phyloP scores from a whole-genome alignment of 805 yeast genomes.

The Candida xyloterini region DNA sequence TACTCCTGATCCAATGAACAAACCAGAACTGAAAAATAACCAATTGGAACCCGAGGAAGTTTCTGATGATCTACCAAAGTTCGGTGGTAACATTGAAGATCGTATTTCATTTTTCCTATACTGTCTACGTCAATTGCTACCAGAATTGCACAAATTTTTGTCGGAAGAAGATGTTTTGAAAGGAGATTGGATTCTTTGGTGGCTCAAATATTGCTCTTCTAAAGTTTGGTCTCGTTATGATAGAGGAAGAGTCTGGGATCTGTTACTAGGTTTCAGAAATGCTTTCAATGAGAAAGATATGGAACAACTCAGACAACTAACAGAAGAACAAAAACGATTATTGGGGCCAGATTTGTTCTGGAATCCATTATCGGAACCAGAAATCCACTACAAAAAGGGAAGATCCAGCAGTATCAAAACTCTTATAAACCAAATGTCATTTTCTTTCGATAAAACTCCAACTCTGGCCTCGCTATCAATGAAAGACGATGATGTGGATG shows the following conservation, averaged over 20 bases:
- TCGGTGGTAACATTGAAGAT: conserved; percentile 64
- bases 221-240: conserved; percentile 79
- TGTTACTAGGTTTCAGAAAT: conserved; percentile 73
- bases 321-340: conserved; percentile 22
- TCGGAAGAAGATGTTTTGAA: conserved; percentile 76
- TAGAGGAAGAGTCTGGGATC: conserved; percentile 89
- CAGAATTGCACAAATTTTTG: conserved; percentile 72
- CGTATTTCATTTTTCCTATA: conserved; percentile 66
- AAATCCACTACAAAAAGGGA: conserved; percentile 17
- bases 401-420: conserved; percentile 34
- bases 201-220: conserved; percentile 89
- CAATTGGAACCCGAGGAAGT: conserved; percentile 7
- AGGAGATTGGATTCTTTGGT: conserved; percentile 92
- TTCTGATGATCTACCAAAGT: conserved; percentile 24
- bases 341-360: conserved; percentile 65
- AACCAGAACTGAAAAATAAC: conserved; percentile 18
- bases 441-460: conserved; percentile 28
- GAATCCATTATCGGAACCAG: conserved; percentile 40
- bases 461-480: conserved; percentile 23
- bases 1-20: conserved; percentile 50
- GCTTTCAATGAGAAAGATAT: conserved; percentile 24
- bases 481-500: conserved; percentile 24
- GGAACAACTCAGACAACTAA: conserved; percentile 19
- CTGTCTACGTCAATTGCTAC: conserved; percentile 58
- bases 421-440: conserved; percentile 24